Evolutionary conservation across 192 early-diverging fungal genomes (phyloP).

Genomic region (Chytriomyces hyalinus): DNA sequence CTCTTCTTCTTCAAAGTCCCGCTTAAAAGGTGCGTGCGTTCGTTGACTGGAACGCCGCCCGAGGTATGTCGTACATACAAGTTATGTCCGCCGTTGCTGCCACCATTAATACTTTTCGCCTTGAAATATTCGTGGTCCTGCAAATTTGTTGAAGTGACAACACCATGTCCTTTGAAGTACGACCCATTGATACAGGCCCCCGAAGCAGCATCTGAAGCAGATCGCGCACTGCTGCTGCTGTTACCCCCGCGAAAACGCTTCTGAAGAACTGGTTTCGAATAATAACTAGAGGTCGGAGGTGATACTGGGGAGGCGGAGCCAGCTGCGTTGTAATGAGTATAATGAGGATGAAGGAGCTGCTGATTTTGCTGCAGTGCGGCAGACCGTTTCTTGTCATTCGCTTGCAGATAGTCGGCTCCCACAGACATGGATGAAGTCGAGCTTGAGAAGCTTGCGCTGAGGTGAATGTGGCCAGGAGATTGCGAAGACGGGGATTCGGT

Average conservation of each 20-base stretch:
- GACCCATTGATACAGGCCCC: background rate
- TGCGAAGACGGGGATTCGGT: background rate
- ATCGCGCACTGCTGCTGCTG: background rate
- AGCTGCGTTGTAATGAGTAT: background rate
- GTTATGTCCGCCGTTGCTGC: background rate
- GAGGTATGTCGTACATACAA: background rate
- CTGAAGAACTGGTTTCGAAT: conserved; percentile 9
- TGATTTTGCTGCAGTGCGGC: background rate
- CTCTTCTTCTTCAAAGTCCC: background rate
- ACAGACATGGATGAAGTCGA: background rate
- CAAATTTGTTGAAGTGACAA: background rate
- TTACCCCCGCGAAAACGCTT: conserved; percentile 4
- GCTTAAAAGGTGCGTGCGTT: background rate
- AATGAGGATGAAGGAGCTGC: background rate
- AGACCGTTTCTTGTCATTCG: background rate
- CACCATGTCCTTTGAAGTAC: background rate
- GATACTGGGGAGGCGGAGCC: background rate
- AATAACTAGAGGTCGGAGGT: background rate
- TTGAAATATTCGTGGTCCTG: background rate
- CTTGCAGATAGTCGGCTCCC: background rate
- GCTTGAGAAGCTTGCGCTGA: background rate
- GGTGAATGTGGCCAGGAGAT: background rate
- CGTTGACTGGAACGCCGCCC: background rate
- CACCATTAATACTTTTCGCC: background rate
- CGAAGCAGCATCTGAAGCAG: background rate